Evolutionary conservation across 2,329 filamentous ascomycete species (phyloP), one percentile per base, ranked within the genome.

Genomic region (Rhynchosporium agropyri): DNA sequence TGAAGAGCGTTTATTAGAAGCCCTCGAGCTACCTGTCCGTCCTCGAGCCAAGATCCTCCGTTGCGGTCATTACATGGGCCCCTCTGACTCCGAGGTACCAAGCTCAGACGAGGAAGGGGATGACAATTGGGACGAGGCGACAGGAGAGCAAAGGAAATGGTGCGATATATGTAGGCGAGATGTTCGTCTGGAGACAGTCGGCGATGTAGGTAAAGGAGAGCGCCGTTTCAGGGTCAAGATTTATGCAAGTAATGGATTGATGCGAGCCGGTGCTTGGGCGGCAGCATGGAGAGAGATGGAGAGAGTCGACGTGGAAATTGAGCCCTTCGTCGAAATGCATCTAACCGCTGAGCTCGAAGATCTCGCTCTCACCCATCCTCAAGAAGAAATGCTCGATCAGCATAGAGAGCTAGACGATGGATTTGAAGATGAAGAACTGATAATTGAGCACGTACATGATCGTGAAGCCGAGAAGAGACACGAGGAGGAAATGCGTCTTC

Each of bases 211-310:
- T 13, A 59, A 56, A 38, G 64, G 65, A 33, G 69, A 72, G 33
- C 69, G 67, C n/a, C 46, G 81, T 83, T 95, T 91, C 80, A 84
- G 87, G 36, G 83, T 98, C 74, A 95, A 92, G 73, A 88, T 98
- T 0, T 99, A 94, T 72, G 95, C 95, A 0, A 94, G 92, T 58
- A 99, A 98, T 75, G 95, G 95, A 0, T 79, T 98, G 54, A 96
- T 99, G 91, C 86, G 88, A 63, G 88, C 91, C 4, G 92, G 92
- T 0, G 94, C 95, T 0, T 99, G 95, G 95, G 85, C 86, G 4
- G 93, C 93, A 2, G 94, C 91, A 63, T 99, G 94, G 94, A 90
- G 86, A 69, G 94, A 98, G 76, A 99, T 99, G 95, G 95, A 99
- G 77, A 85, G 94, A n/a, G 91, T 98, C 0, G 95, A 99, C 73